Evolutionary conservation across 2,329 filamentous ascomycete species (phyloP), one percentile per base, ranked within the genome.

Genomic region (Aspergillus novofumigatus): DNA sequence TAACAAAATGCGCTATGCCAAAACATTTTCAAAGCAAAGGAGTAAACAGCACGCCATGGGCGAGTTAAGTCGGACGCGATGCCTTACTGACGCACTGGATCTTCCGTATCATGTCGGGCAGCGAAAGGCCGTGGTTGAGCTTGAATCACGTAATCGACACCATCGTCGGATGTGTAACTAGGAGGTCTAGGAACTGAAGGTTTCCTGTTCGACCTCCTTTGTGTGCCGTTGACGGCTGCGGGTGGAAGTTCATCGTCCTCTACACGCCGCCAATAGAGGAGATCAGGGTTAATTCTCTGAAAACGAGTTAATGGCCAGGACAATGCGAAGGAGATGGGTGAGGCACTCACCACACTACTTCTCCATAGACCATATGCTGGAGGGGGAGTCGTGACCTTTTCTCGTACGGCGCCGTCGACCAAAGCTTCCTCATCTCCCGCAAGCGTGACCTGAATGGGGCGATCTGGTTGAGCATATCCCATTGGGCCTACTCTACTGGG

Each of bases 281-380:
- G 80, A 67, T 93, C 85, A 1, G 91, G 91, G 66, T 96, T 89
- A 32, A 92, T 88, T 50, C 90, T 82, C 84, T 89, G 65, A 28
- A 42, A 42, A 23, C 20, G 38, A 2, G 51, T 23, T 7, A 51
- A 32, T 17, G 32, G 6, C 61, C 52, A 62, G 53, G 49, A 26
- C 9, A 20, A 23, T 29, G 14, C 3, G 3, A 14, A 17, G 14
- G n/a, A 11, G 9, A n/a, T 23, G 25, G 26, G 23, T 14, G 20
- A 26, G 2, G 47, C 50, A 85, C 87, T 73, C 81, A 90, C 87
- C 74, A 94, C 90, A 67, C 88, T 93, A 72, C 87, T 86, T 53
- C 91, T 81, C 90, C 91, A 95, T 1, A 91, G 77, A 0, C 92
- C 92, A 69, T 96, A 96, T 2, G 91, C 91, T 0, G 92, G 92